Evolutionary conservation across 116 monocot genomes (phyloP).

Genomic region (Thalassia testudinum): DNA sequence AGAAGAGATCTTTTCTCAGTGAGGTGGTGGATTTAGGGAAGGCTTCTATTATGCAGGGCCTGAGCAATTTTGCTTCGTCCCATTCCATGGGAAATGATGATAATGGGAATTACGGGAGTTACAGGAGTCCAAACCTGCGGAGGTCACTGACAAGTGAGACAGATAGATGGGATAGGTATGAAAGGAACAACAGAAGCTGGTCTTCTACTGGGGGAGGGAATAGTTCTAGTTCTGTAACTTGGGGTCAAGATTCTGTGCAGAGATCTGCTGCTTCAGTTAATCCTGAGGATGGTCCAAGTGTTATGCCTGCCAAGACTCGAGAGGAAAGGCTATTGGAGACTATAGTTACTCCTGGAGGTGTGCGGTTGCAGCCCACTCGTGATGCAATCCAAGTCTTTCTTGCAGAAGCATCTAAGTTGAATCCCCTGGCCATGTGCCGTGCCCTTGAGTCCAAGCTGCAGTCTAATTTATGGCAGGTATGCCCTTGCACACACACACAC

Average conservation of each 20-base stretch:
- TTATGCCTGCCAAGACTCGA: constrained; percentile 28
- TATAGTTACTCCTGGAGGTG: constrained; percentile 79
- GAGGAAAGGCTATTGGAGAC: constrained; percentile 94
- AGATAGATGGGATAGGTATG: constrained; percentile 34
- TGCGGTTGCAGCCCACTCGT: constrained; percentile 89
- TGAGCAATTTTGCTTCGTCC: constrained; percentile 58
- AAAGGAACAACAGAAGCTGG: constrained; percentile 33
- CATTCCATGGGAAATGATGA: constrained; percentile 73
- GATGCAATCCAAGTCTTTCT: constrained; percentile 84
- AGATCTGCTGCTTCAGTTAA: background rate
- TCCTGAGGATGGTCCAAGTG: constrained; percentile 12
- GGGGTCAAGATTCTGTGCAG: constrained; percentile 3
- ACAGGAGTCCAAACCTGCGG: constrained; percentile 62
- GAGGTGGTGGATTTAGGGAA: constrained; percentile 83
- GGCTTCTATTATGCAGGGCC: constrained; percentile 58
- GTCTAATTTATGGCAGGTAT: constrained; percentile 91
- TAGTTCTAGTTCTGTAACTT: constrained; percentile 8
- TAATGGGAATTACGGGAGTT: constrained; percentile 21
- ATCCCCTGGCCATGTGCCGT: constrained; percentile 54
- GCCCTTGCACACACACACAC: no score
- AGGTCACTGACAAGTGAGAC: constrained; percentile 77
- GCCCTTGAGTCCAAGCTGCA: constrained; percentile 80
- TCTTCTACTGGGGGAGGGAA: constrained; percentile 24
- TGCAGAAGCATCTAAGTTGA: constrained; percentile 56
- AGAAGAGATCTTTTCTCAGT: constrained; percentile 87